Conservation (phyloP, 2,329 filamentous ascomycete genomes). For the Penicillium sp. region DNA sequence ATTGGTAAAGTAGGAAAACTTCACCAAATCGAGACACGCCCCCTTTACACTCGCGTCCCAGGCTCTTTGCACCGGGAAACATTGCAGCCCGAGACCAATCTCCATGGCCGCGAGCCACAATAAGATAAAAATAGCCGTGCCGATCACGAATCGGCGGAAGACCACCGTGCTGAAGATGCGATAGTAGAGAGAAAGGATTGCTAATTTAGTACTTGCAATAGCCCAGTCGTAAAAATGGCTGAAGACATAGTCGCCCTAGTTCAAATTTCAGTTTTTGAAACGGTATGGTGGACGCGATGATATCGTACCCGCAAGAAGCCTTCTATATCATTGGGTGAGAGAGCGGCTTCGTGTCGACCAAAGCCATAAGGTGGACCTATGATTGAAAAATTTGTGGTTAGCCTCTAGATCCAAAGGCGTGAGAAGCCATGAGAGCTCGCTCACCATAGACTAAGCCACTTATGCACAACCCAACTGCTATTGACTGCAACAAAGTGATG, state of each 20-base stretch:
- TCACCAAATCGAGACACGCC: slow-evolving; percentile 9
- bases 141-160: slow-evolving; percentile 10
- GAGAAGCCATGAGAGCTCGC: background rate
- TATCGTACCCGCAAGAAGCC: slow-evolving; percentile 11
- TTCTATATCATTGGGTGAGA: slow-evolving; percentile 4
- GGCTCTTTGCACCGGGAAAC: slow-evolving; percentile 9
- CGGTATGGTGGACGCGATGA: background rate
- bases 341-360: slow-evolving; percentile 10
- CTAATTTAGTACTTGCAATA: slow-evolving; percentile 16
- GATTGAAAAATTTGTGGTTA: background rate
- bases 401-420: background rate
- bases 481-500: background rate
- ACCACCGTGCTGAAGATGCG: slow-evolving; percentile 11
- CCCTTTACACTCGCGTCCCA: slow-evolving; percentile 7
- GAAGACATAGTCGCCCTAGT: slow-evolving; percentile 17
- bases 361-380: slow-evolving; percentile 16
- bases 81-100: slow-evolving; percentile 8
- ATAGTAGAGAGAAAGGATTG: slow-evolving; percentile 14
- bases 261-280: background rate
- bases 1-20: slow-evolving; percentile 17
- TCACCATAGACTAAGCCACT: slow-evolving; percentile 16
- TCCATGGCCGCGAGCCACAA: slow-evolving; percentile 15
- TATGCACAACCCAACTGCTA: slow-evolving; percentile 8
- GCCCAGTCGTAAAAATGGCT: slow-evolving; percentile 16
- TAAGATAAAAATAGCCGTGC: slow-evolving; percentile 9